Conservation (phyloP, 2,329 filamentous ascomycete genomes). For the Arthrobotrys musiformis region DNA sequence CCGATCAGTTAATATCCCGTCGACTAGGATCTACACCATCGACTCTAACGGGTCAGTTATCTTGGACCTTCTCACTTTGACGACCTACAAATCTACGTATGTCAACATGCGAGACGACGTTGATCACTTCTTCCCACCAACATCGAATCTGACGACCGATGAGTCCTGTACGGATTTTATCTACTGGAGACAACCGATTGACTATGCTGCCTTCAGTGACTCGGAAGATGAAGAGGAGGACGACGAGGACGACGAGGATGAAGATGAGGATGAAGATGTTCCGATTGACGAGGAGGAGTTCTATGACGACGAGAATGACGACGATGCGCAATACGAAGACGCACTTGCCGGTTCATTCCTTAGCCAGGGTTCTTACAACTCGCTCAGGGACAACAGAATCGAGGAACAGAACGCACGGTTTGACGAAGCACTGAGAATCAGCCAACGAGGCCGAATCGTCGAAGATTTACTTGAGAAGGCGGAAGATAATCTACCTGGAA, state of each 20-base stretch:
- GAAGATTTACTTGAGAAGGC: constrained; percentile 45
- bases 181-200: constrained; percentile 88
- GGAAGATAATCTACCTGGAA: constrained; percentile 14
- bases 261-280: constrained; percentile 64
- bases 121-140: constrained; percentile 96
- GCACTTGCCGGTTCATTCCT: constrained; percentile 46
- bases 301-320: constrained; percentile 63
- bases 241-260: constrained; percentile 62
- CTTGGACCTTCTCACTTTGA: constrained; percentile 86
- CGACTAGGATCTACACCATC: constrained; percentile 96
- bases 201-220: constrained; percentile 86
- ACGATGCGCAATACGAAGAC: constrained; percentile 63
- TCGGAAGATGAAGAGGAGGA: constrained; percentile 67
- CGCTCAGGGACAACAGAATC: constrained; percentile 17
- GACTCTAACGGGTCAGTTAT: constrained; percentile 97
- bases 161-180: constrained; percentile 97
- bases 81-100: constrained; percentile 96
- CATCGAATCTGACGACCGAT: constrained; percentile 85
- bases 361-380: constrained; percentile 55
- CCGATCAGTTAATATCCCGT: constrained; percentile 92
- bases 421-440: constrained; percentile 38
- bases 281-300: constrained; percentile 65
- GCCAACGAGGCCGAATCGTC: constrained; percentile 32
- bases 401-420: constrained; percentile 36
- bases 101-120: constrained; percentile 97